phyloP scores from a whole-genome alignment of 768 basidiomycete species.

The Butyriboletus loyo region DNA sequence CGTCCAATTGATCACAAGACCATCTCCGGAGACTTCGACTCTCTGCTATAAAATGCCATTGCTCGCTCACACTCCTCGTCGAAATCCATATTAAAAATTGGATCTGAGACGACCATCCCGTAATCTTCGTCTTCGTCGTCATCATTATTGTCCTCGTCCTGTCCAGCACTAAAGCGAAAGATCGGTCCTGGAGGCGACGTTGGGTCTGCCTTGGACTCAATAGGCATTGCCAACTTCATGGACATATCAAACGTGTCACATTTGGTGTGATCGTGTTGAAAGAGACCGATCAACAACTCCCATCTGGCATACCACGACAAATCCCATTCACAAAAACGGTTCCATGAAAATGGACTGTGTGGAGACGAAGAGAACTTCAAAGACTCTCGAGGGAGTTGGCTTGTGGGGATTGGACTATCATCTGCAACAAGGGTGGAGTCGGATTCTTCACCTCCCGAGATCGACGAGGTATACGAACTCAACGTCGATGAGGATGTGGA shows the following conservation, averaged over 20 bases:
- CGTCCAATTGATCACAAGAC: background rate
- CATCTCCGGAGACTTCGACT: background rate
- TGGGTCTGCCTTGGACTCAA: background rate
- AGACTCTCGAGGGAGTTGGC: background rate
- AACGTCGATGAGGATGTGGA: conserved; percentile 20
- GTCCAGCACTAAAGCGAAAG: conserved; percentile 23
- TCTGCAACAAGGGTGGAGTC: conserved; percentile 57
- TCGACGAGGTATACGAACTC: conserved; percentile 18
- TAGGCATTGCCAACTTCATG: background rate
- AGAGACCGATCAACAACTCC: conserved; percentile 48
- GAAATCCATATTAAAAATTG: conserved; percentile 17
- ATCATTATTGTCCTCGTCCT: conserved; percentile 17
- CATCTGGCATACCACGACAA: conserved; percentile 53
- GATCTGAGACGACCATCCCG: conserved; percentile 16
- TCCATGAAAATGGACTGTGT: conserved; percentile 8
- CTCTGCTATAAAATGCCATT: conserved; percentile 23
- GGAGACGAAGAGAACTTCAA: conserved; percentile 10
- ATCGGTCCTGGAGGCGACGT: conserved; percentile 4
- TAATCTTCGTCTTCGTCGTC: conserved; percentile 31
- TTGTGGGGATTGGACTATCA: conserved; percentile 24
- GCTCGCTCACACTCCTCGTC: conserved; percentile 28
- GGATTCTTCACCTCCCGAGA: conserved; percentile 39
- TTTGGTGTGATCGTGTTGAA: conserved; percentile 29
- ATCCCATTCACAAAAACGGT: conserved; percentile 34
- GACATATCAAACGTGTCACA: background rate